phyloP scores from a whole-genome alignment of 1,284 basidiomycete species.

The Ceratobasidium sp. region DNA sequence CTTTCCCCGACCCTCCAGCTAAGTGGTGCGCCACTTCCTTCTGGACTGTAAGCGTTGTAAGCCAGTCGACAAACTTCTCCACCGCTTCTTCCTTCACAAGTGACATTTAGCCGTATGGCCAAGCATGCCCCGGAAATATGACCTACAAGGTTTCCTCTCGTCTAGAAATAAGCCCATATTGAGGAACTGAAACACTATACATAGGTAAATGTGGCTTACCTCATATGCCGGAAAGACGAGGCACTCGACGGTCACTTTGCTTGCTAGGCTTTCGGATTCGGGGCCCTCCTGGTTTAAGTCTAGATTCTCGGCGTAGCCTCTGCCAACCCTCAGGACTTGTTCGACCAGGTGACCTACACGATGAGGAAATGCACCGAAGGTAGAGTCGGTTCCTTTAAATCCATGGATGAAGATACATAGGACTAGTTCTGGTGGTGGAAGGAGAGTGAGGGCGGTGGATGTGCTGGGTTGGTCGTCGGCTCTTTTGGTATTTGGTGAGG shows the following conservation, averaged over 20 bases:
- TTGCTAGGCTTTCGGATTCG: slow-evolving; percentile 57
- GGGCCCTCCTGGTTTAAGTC: slow-evolving; percentile 11
- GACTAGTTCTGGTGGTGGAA: slow-evolving; percentile 54
- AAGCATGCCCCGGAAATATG: neutral
- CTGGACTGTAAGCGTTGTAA: slow-evolving; percentile 79
- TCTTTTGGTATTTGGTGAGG: neutral
- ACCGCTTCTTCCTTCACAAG: slow-evolving; percentile 76
- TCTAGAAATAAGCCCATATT: slow-evolving; percentile 58
- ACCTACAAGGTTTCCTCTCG: slow-evolving; percentile 85
- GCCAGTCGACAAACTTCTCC: slow-evolving; percentile 86
- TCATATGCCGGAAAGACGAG: slow-evolving; percentile 90
- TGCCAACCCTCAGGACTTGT: slow-evolving; percentile 29
- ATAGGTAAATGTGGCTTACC: slow-evolving; percentile 55
- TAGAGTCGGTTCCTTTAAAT: slow-evolving; percentile 79
- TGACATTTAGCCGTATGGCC: neutral
- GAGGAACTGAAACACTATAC: slow-evolving; percentile 24
- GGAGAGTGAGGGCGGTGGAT: slow-evolving; percentile 34
- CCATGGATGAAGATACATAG: slow-evolving; percentile 55
- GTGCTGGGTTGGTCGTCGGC: neutral
- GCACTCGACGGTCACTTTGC: slow-evolving; percentile 68
- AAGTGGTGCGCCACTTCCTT: slow-evolving; percentile 72
- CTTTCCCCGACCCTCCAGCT: slow-evolving; percentile 77
- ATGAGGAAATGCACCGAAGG: slow-evolving; percentile 60
- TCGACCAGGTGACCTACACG: slow-evolving; percentile 27
- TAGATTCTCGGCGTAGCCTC: slow-evolving; percentile 23